A percentile compares a stretch with the other conserved stretches of the same genome.
Conservation (phyloP, 2,329 filamentous ascomycete species). For the Hymenoscyphus scutula region DNA sequence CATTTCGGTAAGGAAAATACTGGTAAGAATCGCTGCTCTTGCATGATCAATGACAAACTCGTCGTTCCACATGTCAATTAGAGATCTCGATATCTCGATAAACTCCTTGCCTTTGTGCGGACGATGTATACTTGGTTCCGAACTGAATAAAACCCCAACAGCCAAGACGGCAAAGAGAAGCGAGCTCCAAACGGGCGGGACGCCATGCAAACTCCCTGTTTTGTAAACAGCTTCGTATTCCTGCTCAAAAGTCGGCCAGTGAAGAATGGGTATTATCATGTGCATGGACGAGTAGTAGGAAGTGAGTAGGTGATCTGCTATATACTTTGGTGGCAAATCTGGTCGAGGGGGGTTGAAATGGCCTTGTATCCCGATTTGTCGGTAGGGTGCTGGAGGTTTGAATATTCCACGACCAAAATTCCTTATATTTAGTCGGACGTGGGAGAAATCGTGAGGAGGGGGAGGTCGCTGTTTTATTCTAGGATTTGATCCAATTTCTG, state of each 20-base stretch:
- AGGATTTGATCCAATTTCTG: constrained; percentile 64
- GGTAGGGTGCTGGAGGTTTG: constrained; percentile 70
- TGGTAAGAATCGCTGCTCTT: constrained; percentile 67
- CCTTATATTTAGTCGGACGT: constrained; percentile 70
- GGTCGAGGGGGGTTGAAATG: constrained; percentile 55
- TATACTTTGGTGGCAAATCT: constrained; percentile 65
- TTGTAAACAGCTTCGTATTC: constrained; percentile 77
- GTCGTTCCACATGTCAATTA: constrained; percentile 80
- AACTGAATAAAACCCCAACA: constrained; percentile 72
- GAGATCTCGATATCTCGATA: constrained; percentile 66
- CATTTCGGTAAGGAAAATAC: constrained; percentile 79
- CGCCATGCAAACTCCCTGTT: constrained; percentile 55
- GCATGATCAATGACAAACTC: constrained; percentile 74
- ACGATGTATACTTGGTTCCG: constrained; percentile 52
- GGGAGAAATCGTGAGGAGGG: constrained; percentile 65
- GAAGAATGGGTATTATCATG: constrained; percentile 76
- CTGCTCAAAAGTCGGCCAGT: constrained; percentile 80
- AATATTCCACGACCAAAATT: constrained; percentile 75
- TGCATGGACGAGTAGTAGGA: constrained; percentile 78
- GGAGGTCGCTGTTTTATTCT: constrained; percentile 60
- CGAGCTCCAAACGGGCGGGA: constrained; percentile 69
- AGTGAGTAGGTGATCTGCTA: constrained; percentile 69
- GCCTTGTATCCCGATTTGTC: constrained; percentile 49
- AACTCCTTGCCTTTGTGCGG: constrained; percentile 61
- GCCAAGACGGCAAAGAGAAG: constrained; percentile 82